These are phyloP conservation scores for Penicillium sp. DNA, from an alignment of 2,329 filamentous ascomycete species.

Conservation along the genomic window DNA sequence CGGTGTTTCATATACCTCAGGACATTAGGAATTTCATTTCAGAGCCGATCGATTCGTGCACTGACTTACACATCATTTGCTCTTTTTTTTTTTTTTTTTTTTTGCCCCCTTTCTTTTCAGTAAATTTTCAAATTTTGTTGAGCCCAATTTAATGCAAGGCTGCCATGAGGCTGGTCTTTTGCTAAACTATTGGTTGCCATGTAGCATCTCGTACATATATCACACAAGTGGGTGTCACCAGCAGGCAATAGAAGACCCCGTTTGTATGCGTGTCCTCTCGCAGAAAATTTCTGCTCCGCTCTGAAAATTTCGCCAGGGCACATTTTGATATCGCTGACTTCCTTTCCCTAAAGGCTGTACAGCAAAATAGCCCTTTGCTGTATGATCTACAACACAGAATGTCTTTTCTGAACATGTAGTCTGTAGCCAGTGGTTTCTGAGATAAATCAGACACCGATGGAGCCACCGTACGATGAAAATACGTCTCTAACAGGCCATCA, in stretches of 20 bases:
- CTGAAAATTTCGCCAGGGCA: not conserved
- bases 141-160: not conserved
- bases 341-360: not conserved
- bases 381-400: no score
- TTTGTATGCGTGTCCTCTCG: not conserved
- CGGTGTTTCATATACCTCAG: conserved; percentile 7
- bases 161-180: not conserved
- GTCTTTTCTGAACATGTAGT: not conserved
- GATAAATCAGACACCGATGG: not conserved
- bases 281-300: not conserved
- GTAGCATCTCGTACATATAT: not conserved
- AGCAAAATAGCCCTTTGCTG: not conserved
- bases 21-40: conserved; percentile 6
- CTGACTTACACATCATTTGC: not conserved
- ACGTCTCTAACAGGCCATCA: not conserved
- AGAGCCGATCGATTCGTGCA: conserved; percentile 1
- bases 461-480: not conserved
- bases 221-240: not conserved
- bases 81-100: not conserved
- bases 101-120: no score
- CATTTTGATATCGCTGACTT: not conserved
- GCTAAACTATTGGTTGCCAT: not conserved
- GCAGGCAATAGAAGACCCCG: not conserved
- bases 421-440: no score
- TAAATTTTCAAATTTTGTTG: not conserved